Conservation (phyloP, 208 protist species). For the Wallacemonas sp. region DNA sequence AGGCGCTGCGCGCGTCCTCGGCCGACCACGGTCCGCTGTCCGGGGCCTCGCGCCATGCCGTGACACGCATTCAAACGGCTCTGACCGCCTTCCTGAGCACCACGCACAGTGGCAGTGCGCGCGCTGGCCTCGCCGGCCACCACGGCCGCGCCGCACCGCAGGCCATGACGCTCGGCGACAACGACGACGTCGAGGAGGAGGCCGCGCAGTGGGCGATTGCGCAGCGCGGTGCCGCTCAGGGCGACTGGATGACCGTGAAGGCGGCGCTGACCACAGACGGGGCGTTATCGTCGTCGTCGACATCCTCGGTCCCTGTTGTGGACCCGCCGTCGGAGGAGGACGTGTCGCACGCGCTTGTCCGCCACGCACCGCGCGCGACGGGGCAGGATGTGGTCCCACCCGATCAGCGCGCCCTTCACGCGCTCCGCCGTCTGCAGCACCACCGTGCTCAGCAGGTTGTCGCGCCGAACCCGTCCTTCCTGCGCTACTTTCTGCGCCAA, state of each 20-base stretch:
- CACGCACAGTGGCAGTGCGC: neutral
- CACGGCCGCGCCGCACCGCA: neutral
- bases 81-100: neutral
- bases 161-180: neutral
- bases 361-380: conserved; percentile 15
- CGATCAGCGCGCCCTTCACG: conserved; percentile 23
- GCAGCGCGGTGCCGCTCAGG: neutral
- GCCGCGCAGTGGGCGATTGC: neutral
- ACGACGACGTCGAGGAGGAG: neutral
- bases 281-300: too few relatives aligned
- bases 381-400: conserved; percentile 24
- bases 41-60: neutral
- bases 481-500: conserved; percentile 80
- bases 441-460: conserved; percentile 35
- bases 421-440: conserved; percentile 39
- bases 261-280: too few relatives aligned
- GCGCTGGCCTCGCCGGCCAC: neutral
- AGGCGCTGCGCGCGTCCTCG: neutral
- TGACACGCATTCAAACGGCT: neutral
- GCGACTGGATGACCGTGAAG: conserved; percentile 1
- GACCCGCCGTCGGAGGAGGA: conserved; percentile 6
- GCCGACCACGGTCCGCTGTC: too few relatives aligned
- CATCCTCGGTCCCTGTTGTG: too few relatives aligned
- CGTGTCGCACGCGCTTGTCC: conserved; percentile 25
- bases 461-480: conserved; percentile 75